Base-by-base conservation (phyloP, 2,329 filamentous ascomycete genomes). In the Diplodia mutila region DNA sequence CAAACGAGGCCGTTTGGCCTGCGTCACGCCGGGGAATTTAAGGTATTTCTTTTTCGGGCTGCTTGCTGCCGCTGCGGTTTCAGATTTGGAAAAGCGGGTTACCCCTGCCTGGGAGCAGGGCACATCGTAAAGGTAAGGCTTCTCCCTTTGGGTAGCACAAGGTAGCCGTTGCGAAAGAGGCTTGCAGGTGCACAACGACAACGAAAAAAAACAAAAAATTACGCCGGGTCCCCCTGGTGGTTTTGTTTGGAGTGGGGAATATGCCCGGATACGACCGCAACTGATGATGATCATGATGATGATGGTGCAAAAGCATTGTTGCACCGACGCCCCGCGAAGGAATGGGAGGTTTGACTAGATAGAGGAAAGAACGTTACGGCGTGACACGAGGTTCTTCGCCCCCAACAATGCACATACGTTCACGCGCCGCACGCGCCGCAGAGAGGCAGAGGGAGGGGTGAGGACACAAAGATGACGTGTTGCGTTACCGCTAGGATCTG, bases 11-110 rank as follows among this genome's bases (percentile, higher is more conserved):
- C 59, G 42, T 63, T 51, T 63, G 21, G 59, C 29, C n/a, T 63
- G 59, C 59, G 42, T 63, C 46, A 63, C 49, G 18, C 59, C 59
- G 59, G 59, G 59, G 59, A 63, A 51, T 63, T 63, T 37, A 46
- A 18, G 48, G 21, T 54, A 27, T 54, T 32, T 54, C 23, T 54
- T 32, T 54, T 54, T n/a, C 7, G n/a, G 55, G 34, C 37, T 21
- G 55, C 21, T 37, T 49, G 59, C 59, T 61, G 39, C 57, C 48
- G 59, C 27, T 51, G 59, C 29, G 42, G 59, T 63, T 63, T 63
- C 59, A 63, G 59, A 61, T 21, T n/a, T 25, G 34, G 34, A 6
- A 42, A 27, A 25, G n/a, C 23, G 34, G 32, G 32, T 42, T 52
- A 54, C 29, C 52, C 52, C 52, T 54, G 52, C 42, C n/a, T 18